phyloP scores from a whole-genome alignment of 805 yeast species.

The Ogataea ganodermae region DNA sequence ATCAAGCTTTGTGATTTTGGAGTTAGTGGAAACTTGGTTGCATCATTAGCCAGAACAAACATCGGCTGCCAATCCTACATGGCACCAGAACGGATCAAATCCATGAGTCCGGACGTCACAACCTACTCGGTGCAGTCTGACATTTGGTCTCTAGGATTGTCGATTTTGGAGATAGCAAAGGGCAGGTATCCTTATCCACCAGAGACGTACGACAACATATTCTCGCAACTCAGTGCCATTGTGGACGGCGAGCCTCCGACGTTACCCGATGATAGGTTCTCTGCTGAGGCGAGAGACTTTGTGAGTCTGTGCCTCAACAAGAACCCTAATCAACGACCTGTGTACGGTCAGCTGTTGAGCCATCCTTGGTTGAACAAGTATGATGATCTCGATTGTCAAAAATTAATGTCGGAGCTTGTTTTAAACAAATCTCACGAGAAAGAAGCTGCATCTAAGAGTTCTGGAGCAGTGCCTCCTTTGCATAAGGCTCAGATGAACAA shows the following conservation, averaged over 20 bases:
- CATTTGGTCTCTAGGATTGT: constrained; percentile 91
- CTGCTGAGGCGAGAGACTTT: constrained; percentile 79
- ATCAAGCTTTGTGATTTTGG: constrained; percentile 95
- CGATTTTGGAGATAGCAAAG: constrained; percentile 82
- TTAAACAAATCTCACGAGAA: constrained; percentile 36
- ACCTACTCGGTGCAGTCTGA: constrained; percentile 93
- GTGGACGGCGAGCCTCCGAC: constrained; percentile 95
- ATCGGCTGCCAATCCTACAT: constrained; percentile 97
- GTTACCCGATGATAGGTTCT: constrained; percentile 61
- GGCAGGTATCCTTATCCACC: constrained; percentile 97
- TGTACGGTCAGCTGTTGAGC: constrained; percentile 68
- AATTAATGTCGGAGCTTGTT: constrained; percentile 35
- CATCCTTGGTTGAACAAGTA: constrained; percentile 81
- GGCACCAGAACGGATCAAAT: constrained; percentile 96
- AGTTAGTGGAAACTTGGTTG: constrained; percentile 91
- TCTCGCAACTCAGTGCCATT: constrained; percentile 91
- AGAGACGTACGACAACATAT: constrained; percentile 86
- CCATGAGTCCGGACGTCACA: constrained; percentile 68
- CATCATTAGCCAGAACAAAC: constrained; percentile 91
- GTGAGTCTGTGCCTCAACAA: constrained; percentile 78
- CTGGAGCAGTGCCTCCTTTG: constrained; percentile 25
- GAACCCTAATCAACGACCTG: constrained; percentile 78
- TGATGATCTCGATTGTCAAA: constrained; percentile 38
- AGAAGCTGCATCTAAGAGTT: constrained; percentile 16
- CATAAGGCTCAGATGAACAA: constrained; percentile 23